Percentiles rank a stretch among this genome's conserved stretches.
phyloP scores from a whole-genome alignment of 768 basidiomycete genomes.

The Boletus bicolor region DNA sequence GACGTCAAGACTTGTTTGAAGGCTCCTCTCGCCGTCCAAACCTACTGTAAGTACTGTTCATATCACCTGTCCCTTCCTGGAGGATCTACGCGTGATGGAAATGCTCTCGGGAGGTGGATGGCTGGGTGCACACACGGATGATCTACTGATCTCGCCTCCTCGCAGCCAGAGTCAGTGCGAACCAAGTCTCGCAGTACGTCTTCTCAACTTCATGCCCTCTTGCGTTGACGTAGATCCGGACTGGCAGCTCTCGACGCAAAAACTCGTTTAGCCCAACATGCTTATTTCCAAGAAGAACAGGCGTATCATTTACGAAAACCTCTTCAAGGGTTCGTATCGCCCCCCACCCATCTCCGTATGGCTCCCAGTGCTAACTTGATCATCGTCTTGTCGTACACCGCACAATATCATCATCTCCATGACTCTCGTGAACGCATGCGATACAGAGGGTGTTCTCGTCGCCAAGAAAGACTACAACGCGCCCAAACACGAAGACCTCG shows the following conservation, averaged over 20 bases:
- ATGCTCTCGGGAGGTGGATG: constrained; percentile 33
- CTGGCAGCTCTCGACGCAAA: constrained; percentile 31
- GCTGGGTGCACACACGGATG: constrained; percentile 27
- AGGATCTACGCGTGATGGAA: constrained; percentile 1
- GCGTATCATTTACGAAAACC: constrained; percentile 96
- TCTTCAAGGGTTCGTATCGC: constrained; percentile 89
- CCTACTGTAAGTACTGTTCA: constrained; percentile 21
- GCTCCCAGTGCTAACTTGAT: neutral
- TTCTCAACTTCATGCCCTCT: neutral
- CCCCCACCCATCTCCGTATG: neutral
- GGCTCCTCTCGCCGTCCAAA: constrained; percentile 22
- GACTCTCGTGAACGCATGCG: neutral
- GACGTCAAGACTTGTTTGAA: constrained; percentile 37
- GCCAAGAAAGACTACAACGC: constrained; percentile 99
- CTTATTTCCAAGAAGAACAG: constrained; percentile 95
- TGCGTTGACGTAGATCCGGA: neutral
- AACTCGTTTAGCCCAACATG: constrained; percentile 58
- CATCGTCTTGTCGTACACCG: neutral
- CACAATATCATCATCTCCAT: neutral
- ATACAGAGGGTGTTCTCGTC: constrained; percentile 92
- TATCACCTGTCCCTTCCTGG: constrained; percentile 2
- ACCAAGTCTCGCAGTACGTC: constrained; percentile 36
- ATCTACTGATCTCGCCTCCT: constrained; percentile 19
- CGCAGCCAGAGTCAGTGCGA: constrained; percentile 37
- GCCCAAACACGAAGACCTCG: constrained; percentile 90